These are phyloP conservation scores for Mycena latifolia DNA, from an alignment of 768 basidiomycete genomes.

Conservation along the genomic window DNA sequence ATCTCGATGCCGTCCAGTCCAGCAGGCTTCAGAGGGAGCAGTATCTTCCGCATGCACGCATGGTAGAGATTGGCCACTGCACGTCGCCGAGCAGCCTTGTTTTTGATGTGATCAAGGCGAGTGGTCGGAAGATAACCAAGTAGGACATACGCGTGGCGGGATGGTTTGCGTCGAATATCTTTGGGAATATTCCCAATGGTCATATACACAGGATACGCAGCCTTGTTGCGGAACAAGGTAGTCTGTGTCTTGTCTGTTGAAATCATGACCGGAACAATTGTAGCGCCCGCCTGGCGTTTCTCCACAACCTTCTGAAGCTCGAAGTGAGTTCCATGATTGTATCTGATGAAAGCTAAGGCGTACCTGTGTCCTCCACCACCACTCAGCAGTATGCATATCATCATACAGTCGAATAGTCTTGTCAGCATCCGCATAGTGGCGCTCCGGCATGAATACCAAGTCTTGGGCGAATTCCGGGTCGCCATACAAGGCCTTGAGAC, in stretches of 20 bases:
- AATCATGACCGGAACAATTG: slow-evolving; percentile 56
- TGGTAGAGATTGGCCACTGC: slow-evolving; percentile 53
- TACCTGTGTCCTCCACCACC: slow-evolving; percentile 49
- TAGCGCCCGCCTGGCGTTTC: slow-evolving; percentile 39
- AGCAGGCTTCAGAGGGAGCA: slow-evolving; percentile 43
- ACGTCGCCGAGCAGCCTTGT: slow-evolving; percentile 41
- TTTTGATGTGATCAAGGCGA: slow-evolving; percentile 47
- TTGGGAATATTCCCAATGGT: slow-evolving; percentile 62
- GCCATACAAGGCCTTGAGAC: slow-evolving; percentile 43
- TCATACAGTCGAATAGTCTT: slow-evolving; percentile 31
- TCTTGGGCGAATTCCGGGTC: slow-evolving; percentile 44
- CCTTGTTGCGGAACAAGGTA: slow-evolving; percentile 52
- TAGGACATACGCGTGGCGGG: slow-evolving; percentile 46
- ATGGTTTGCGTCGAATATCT: slow-evolving; percentile 51
- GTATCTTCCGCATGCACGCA: slow-evolving; percentile 43
- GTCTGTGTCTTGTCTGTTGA: too few relatives aligned
- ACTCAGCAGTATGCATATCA: slow-evolving; percentile 44
- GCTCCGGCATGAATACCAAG: slow-evolving; percentile 45
- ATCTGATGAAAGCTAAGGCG: not conserved
- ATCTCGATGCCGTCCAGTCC: slow-evolving; percentile 45
- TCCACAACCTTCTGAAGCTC: slow-evolving; percentile 39
- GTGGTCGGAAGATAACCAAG: slow-evolving; percentile 56
- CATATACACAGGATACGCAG: slow-evolving; percentile 61
- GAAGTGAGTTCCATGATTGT: too few relatives aligned
- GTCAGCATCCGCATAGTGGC: slow-evolving; percentile 42